Evolutionary conservation across 179 eudicot species (phyloP), one percentile per base, ranked within the genome.

Genomic region (Camellia oleifera): DNA sequence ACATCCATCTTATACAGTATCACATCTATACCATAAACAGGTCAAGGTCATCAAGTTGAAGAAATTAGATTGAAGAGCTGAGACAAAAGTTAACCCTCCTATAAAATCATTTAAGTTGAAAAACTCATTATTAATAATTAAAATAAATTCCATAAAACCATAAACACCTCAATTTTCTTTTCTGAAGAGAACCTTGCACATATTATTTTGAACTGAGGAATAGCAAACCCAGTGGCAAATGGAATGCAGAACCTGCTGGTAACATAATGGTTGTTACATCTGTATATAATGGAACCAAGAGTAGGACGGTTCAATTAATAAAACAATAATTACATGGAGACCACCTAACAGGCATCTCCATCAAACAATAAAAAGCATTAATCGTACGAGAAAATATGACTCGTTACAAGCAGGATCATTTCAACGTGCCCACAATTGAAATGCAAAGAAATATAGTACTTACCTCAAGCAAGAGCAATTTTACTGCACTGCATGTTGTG

Each of bases 401-500:
- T 18, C 48, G 26, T 7, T 65, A 20, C 18, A 42, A 66, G 26
- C 48, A 77, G 60, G 20, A 61, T 5, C 5, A 77, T 13, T 13
- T 4, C 17, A 75, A 42, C 60, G 32, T 15, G 17, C 6, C 18
- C 40, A 63, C 5, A 71, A 10, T 2, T 45, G 40, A 69, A 40
- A 75, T 52, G 78, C 69, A 79, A 79, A 69, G 58, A 77, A 56
- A 67, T 9, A 50, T 8, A 75, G 69, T 79, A 83, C 91, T 85
- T 82, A 89, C 99, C 77, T 90, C 94, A 84, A 95, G 95, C 86
- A 95, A 88, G 82, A 88, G 90, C 73, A 83, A 61, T 87, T 92
- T 95, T 76, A 95, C 81, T 72, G 83, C 91, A 86, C 77, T 70
- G 88, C 88, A 91, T 46, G 89, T 77, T 54, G 92, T 84, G 77